Conservation (phyloP, 1,139 yeast genomes). For the Yamadazyma dushanensis region DNA sequence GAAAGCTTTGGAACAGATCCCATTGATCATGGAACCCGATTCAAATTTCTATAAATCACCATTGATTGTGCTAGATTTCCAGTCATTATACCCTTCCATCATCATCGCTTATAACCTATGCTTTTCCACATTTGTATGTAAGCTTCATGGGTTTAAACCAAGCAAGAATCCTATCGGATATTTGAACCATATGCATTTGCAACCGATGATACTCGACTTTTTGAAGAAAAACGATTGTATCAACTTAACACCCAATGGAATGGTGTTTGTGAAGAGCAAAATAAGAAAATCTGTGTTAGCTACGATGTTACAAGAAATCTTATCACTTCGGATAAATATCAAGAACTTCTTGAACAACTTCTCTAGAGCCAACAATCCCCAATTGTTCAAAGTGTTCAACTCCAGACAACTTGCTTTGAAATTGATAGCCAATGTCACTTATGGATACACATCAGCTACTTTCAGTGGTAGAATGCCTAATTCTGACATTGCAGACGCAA, state of each 20-base stretch:
- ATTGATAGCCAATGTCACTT: slow-evolving; percentile 90
- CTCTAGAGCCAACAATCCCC: slow-evolving; percentile 33
- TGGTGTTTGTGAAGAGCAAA: slow-evolving; percentile 65
- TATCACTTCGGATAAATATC: slow-evolving; percentile 76
- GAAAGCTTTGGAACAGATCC: slow-evolving; percentile 83
- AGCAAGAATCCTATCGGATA: slow-evolving; percentile 38
- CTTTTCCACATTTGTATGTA: slow-evolving; percentile 82
- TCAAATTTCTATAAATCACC: slow-evolving; percentile 88
- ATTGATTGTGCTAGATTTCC: slow-evolving; percentile 84
- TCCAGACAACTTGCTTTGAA: slow-evolving; percentile 86
- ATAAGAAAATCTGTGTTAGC: slow-evolving; percentile 75
- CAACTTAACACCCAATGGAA: slow-evolving; percentile 82
- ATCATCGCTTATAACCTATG: slow-evolving; percentile 92
- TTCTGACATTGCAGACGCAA: slow-evolving; percentile 90
- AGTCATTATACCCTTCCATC: slow-evolving; percentile 89
- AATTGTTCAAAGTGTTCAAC: slow-evolving; percentile 58
- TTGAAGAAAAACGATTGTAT: slow-evolving; percentile 52
- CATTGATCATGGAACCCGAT: slow-evolving; percentile 89
- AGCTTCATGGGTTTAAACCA: slow-evolving; percentile 51
- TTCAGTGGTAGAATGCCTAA: slow-evolving; percentile 98
- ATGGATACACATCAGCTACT: slow-evolving; percentile 93
- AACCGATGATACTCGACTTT: slow-evolving; percentile 56
- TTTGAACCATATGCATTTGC: slow-evolving; percentile 44
- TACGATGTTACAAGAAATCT: slow-evolving; percentile 79
- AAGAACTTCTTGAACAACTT: slow-evolving; percentile 69